Percentiles rank a stretch among this genome's conserved stretches.
These are phyloP conservation scores for Penicillium sp. DNA, from an alignment of 2,329 filamentous ascomycete genomes.

Conservation along the genomic window DNA sequence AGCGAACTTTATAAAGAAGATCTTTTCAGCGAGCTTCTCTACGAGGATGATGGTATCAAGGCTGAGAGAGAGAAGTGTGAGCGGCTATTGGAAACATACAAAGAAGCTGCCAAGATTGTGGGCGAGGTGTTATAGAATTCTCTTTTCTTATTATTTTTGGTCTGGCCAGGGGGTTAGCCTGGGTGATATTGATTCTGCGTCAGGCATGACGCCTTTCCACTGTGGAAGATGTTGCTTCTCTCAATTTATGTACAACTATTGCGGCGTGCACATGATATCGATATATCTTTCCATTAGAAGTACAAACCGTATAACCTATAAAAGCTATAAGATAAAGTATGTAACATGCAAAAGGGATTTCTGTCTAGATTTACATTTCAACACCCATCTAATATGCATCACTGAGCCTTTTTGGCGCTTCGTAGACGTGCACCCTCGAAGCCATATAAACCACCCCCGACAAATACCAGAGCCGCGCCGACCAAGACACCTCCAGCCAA, in stretches of 20 bases:
- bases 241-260: conserved; percentile 26
- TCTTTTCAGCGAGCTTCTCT: conserved; percentile 86
- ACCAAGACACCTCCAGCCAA: conserved; percentile 72
- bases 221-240: conserved; percentile 13
- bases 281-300: conserved; percentile 7
- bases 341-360: background rate
- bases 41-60: conserved; percentile 97
- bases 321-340: background rate
- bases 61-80: conserved; percentile 98
- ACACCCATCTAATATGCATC: background rate
- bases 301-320: background rate
- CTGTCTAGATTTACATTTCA: background rate
- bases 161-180: background rate
- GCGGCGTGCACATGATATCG: conserved; percentile 16
- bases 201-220: conserved; percentile 1
- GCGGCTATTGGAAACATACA: conserved; percentile 90
- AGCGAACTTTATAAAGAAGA: conserved; percentile 92
- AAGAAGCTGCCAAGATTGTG: conserved; percentile 96
- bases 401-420: conserved; percentile 25
- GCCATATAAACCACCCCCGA: conserved; percentile 86
- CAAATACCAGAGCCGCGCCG: conserved; percentile 83
- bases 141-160: conserved; percentile 8
- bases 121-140: conserved; percentile 76
- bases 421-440: conserved; percentile 57
- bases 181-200: conserved; percentile 2